Base-by-base conservation (phyloP, 176 grass and related monocot genomes). In the Thalia dealbata region DNA sequence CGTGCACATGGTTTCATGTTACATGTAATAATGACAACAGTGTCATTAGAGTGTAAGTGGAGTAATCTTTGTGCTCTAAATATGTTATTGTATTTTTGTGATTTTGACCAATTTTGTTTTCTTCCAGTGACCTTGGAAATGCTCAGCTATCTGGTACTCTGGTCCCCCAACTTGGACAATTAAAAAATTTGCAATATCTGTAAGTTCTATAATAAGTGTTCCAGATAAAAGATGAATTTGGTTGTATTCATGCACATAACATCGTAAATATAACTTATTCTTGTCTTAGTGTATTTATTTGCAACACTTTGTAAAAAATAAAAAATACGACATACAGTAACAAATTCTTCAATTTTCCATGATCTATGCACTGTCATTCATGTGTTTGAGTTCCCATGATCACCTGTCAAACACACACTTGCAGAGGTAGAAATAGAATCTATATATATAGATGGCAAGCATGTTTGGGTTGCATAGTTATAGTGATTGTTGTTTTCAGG, bases 121-220 rank as follows among this genome's bases (percentile, higher is more conserved):
- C n/a, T 14, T 68, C 2, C n/a, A 68, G 65, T 68, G 65, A 68
- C 43, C 65, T 68, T 44, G 65, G 65, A 68, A 68, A 68, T 45
- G 65, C 65, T n/a, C 65, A 68, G 38, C 65, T 68, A 44, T 68
- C 65, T 68, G 65, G 65, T 68, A 68, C 35, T 13, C 43, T 68
- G 65, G 65, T 68, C 19, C 38, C 38, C 19, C 65, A 68, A 22
- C 65, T 68, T 12, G 65, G 65, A 44, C 65, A 44, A n/a, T 22
- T 68, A 15, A 43, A 68, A 68, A 43, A 68, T 68, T 19, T 68
- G 38, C 65, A 68, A 68, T 68, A 68, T 68, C 38, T 68, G 65
- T 68, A 68, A 68, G 65, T 68, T 68, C 65, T 23, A 35, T 12
- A 4, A 7, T 44, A 67, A n/a, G n/a, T n/a, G 14, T 67, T n/a